Evolutionary conservation across 495 filamentous ascomycete species (phyloP), one percentile per base, ranked within the genome.

Genomic region (Ascodesmis nigricans): DNA sequence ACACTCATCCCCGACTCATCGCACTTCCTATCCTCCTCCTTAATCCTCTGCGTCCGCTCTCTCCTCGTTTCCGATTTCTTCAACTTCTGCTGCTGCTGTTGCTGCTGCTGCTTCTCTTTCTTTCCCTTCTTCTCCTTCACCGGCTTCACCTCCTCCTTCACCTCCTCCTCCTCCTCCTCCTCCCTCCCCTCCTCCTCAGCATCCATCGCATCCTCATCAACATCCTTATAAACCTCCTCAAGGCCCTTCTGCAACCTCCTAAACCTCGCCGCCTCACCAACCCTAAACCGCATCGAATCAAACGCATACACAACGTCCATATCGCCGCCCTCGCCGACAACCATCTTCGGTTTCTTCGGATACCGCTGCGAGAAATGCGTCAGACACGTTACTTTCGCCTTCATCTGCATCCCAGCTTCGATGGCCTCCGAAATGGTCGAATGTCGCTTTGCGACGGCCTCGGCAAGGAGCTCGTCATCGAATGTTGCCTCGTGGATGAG

Each of bases 311-410:
- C 62, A 27, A 82, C 60, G 3, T 75, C 73, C 52, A 66, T 60
- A 36, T 42, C 40, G 5, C 43, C 39, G 2, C 40, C 30, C 16
- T 42, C 47, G 15, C 45, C 54, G 36, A 35, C 58, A 21, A 33
- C 53, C 47, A 75, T 53, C 6, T 62, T 53, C 4, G 75, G 71
- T 16, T 84, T 47, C 57, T 93, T 92, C 46, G 80, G 77, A 54
- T 97, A 97, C n/a, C 87, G 62, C 54, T 97, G 87, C 20, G 70
- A 77, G 56, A 97, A 97, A 56, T 97, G 87, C 15, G 90, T 95
- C 26, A 97, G 60, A 35, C 93, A 45, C 11, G 83, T 66, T 14
- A 73, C 58, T 33, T 65, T 62, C 1, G 82, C 84, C 9, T 63
- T 47, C 90, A 97, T 97, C 18, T 55, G 55, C 17, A 61, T 63